Percentiles rank a stretch among this genome's conserved stretches.
phyloP scores from a whole-genome alignment of 2,329 filamentous ascomycete species.

The Apiospora arundinis region DNA sequence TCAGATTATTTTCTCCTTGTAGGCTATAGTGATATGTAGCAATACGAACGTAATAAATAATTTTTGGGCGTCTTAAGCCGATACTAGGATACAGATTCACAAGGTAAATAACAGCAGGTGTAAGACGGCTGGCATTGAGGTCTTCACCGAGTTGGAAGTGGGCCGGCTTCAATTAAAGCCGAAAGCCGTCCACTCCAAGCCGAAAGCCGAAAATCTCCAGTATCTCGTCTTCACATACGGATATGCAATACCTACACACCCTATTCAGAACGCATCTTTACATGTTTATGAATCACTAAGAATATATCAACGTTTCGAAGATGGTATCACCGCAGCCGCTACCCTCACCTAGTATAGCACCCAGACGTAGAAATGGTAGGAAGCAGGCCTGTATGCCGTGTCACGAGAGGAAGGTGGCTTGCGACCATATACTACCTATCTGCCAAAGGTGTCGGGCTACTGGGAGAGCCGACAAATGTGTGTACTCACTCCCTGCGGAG shows the following conservation, averaged over 20 bases:
- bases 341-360: not conserved
- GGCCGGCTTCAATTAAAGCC: slow-evolving; percentile 3
- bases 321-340: not conserved
- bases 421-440: slow-evolving; percentile 25
- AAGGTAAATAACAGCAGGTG: too few relatives aligned
- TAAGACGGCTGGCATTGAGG: too few relatives aligned
- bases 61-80: too few relatives aligned
- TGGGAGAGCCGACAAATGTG: slow-evolving; percentile 21
- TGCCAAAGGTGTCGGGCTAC: slow-evolving; percentile 24
- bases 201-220: slow-evolving; percentile 16
- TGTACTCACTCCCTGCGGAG: slow-evolving; percentile 15
- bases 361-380: slow-evolving; percentile 23
- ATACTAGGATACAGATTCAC: too few relatives aligned
- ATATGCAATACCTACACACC: not conserved
- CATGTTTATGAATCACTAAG: not conserved
- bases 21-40: too few relatives aligned
- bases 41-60: too few relatives aligned
- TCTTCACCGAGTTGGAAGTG: not conserved
- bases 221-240: not conserved
- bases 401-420: slow-evolving; percentile 25
- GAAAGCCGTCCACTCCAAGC: not conserved
- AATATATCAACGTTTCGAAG: not conserved
- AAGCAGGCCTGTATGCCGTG: slow-evolving; percentile 26
- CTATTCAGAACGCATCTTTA: not conserved
- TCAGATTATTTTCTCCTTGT: too few relatives aligned